A percentile compares a stretch with the other conserved stretches of the same genome.
Conservation (phyloP, 2,329 filamentous ascomycete genomes). For the Aspergillus pseudoviridinutans region DNA sequence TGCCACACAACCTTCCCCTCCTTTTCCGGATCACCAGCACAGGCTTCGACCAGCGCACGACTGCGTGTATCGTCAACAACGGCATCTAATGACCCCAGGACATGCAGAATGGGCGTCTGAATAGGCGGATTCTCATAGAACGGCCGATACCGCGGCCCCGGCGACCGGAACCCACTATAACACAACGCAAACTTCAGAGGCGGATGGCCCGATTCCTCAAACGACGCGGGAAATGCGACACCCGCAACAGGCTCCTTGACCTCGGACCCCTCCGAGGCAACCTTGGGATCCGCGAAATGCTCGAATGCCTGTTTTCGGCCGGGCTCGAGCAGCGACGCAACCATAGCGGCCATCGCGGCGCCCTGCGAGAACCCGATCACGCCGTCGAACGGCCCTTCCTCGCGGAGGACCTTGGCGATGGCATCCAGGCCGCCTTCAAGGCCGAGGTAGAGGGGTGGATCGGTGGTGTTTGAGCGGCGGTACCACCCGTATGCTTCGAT, state of each 20-base stretch:
- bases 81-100: conserved; percentile 77
- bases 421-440: conserved; percentile 64
- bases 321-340: conserved; percentile 68
- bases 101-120: conserved; percentile 72
- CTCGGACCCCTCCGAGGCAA: conserved; percentile 13
- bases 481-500: conserved; percentile 82
- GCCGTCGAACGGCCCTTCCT: conserved; percentile 68
- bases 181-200: conserved; percentile 66
- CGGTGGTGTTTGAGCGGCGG: conserved; percentile 58
- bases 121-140: conserved; percentile 70
- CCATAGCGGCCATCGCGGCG: conserved; percentile 65
- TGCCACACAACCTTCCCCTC: conserved; percentile 61
- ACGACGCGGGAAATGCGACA: conserved; percentile 51
- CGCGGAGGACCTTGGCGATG: conserved; percentile 59
- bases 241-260: conserved; percentile 30
- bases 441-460: conserved; percentile 61
- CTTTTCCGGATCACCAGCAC: conserved; percentile 50
- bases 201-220: conserved; percentile 45
- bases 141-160: conserved; percentile 58
- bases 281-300: conserved; percentile 24
- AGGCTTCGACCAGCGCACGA: conserved; percentile 63
- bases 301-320: conserved; percentile 47
- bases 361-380: conserved; percentile 82
- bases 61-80: conserved; percentile 78
- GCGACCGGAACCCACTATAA: conserved; percentile 73